Evolutionary conservation across 2,329 filamentous ascomycete genomes (phyloP), one percentile per base, ranked within the genome.

Genomic region (Seiridium cupressi): DNA sequence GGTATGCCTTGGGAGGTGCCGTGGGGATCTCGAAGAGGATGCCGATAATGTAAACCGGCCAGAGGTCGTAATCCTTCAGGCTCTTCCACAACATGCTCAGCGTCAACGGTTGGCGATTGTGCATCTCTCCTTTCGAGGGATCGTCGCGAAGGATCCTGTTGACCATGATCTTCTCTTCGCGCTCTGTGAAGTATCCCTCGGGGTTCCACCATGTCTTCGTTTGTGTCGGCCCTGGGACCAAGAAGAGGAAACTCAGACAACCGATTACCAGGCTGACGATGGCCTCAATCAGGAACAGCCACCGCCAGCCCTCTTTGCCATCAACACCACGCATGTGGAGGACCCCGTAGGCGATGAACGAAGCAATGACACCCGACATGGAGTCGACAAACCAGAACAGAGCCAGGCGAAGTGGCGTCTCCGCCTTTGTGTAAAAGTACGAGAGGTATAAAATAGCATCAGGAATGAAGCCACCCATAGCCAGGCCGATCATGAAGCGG

Each of bases 141-240:
- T 88, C 86, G 60, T 89, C 86, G 1, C 86, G 81, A 4, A 81
- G 74, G 8, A 85, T 75, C 1, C 85, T 76, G 66, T 89, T 89
- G 4, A 89, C 86, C 73, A 90, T 84, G 61, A 89, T 89, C 64
- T 85, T 85, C 67, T 87, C 84, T 69, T 90, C 87, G 18, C 74
- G 80, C 58, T 88, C 84, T 5, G 73, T 82, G 70, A 89, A 88
- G 82, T 87, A 88, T 3, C 88, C 88, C 26, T 76, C 74, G 2
- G 68, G 70, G 53, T 85, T 84, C 38, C 85, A 84, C 65, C 79
- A 78, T 36, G 81, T 83, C 5, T 80, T 81, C 0, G 88, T 91
- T 64, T 87, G 85, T 0, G 84, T 84, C 0, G 88, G 87, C 0
- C 83, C 87, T 61, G 84, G 75, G 0, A 84, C 83, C 74, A 88